These are phyloP conservation scores for Cucumis melo DNA, from an alignment of 306 rosid species.

Conservation along the genomic window DNA sequence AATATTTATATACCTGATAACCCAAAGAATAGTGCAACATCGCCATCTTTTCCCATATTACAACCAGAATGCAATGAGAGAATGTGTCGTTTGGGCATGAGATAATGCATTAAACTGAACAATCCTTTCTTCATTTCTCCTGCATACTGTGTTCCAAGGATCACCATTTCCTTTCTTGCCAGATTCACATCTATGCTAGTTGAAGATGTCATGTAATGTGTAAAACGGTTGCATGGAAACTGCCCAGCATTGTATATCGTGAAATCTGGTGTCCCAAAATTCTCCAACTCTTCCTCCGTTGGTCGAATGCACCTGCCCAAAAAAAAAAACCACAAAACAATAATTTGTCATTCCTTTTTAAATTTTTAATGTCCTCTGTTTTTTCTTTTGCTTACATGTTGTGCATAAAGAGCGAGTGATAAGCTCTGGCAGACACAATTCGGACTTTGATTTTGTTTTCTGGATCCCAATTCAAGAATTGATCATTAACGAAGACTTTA, in stretches of 20 bases:
- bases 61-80: slow-evolving; percentile 90
- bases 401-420: slow-evolving; percentile 88
- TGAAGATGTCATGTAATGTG: slow-evolving; percentile 92
- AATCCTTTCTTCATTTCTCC: slow-evolving; percentile 97
- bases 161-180: slow-evolving; percentile 80
- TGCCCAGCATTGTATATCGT: slow-evolving; percentile 90
- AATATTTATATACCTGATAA: slow-evolving; percentile 46
- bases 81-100: slow-evolving; percentile 72
- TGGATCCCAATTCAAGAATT: slow-evolving; percentile 79
- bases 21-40: slow-evolving; percentile 93
- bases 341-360: not conserved
- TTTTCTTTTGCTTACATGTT: slow-evolving; percentile 56
- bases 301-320: slow-evolving; percentile 91
- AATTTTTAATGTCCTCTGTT: too few species aligned
- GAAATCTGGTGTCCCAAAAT: slow-evolving; percentile 86
- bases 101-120: slow-evolving; percentile 84
- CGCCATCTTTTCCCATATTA: slow-evolving; percentile 76
- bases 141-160: slow-evolving; percentile 90
- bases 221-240: slow-evolving; percentile 87
- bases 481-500: slow-evolving; percentile 80
- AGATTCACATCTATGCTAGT: slow-evolving; percentile 80
- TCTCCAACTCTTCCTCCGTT: slow-evolving; percentile 76
- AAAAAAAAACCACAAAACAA: not conserved
- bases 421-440: slow-evolving; percentile 79
- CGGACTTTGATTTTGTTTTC: slow-evolving; percentile 72